Evolutionary conservation across 169 alveolate genomes (phyloP).

Genomic region (Plasmodium inui): DNA sequence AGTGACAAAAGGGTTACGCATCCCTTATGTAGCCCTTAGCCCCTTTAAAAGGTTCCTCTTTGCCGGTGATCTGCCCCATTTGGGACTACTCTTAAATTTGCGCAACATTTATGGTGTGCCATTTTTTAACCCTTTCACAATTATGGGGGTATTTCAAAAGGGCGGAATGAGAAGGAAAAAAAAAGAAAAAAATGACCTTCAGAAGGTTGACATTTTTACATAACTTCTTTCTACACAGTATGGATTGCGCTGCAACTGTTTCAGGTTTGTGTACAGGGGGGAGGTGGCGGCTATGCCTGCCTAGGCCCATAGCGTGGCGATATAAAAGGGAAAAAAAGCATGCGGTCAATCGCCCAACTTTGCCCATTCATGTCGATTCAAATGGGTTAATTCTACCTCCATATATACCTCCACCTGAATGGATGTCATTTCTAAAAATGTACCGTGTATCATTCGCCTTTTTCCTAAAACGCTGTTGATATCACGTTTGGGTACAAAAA

Average conservation of each 20-base stretch:
- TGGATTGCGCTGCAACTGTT: not conserved
- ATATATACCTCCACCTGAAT: not conserved
- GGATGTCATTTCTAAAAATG: not conserved
- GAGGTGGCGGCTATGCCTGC: not conserved
- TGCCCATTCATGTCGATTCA: not conserved
- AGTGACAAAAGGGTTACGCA: not conserved
- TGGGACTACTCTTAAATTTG: not conserved
- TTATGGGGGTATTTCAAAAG: not conserved
- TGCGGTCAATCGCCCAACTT: not conserved
- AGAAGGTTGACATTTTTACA: not conserved
- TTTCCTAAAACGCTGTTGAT: not conserved
- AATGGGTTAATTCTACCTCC: not conserved
- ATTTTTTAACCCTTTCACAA: not conserved
- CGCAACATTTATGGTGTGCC: not conserved
- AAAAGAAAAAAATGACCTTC: not conserved
- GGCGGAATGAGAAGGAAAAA: not conserved
- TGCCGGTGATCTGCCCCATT: not conserved
- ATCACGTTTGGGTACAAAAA: not conserved
- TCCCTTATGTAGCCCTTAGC: not conserved
- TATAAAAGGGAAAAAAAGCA: not conserved
- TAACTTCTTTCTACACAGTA: not conserved
- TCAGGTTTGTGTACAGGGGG: not conserved
- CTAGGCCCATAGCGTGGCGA: not conserved
- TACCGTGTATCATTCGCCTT: not conserved
- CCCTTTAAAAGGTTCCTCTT: not conserved